Evolutionary conservation across 805 yeast species (phyloP), one percentile per base, ranked within the genome.

Genomic region (Diddensiella caesifluorescens): DNA sequence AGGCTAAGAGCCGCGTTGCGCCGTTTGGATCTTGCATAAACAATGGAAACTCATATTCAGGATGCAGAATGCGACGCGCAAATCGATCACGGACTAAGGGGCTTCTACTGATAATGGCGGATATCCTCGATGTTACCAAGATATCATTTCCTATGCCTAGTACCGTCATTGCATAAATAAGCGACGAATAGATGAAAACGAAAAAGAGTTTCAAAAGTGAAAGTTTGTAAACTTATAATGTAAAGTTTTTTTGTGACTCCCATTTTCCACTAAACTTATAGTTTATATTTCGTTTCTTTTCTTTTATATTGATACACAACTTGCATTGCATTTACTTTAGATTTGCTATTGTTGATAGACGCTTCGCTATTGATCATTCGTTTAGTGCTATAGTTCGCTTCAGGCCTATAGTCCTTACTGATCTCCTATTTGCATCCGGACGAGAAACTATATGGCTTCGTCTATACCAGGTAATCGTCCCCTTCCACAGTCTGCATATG

Each of bases 381-480:
- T n/a, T n/a, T n/a, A n/a, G n/a, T n/a, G n/a, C n/a, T n/a, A n/a
- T n/a, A n/a, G n/a, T n/a, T n/a, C n/a, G n/a, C n/a, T n/a, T n/a
- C n/a, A n/a, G n/a, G n/a, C n/a, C n/a, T n/a, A n/a, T n/a, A n/a
- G n/a, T n/a, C n/a, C n/a, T n/a, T n/a, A n/a, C n/a, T n/a, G n/a
- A n/a, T n/a, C n/a, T n/a, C n/a, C n/a, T n/a, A n/a, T n/a, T n/a
- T n/a, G n/a, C n/a, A n/a, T n/a, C n/a, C n/a, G n/a, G n/a, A n/a
- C n/a, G n/a, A n/a, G n/a, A n/a, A n/a, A 29, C 15, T 29, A 22
- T 9, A 88, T 88, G 97, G 95, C 97, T 2, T 84, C 95, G 7
- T 79, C 95, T 3, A 75, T 88, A 30, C 79, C 88, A 6, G 97
- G 97, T 12, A 80, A 83, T 5, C 74, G 83, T 34, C 71, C 83